phyloP scores from a whole-genome alignment of 768 basidiomycete species.

The Leccinum uliginosum region DNA sequence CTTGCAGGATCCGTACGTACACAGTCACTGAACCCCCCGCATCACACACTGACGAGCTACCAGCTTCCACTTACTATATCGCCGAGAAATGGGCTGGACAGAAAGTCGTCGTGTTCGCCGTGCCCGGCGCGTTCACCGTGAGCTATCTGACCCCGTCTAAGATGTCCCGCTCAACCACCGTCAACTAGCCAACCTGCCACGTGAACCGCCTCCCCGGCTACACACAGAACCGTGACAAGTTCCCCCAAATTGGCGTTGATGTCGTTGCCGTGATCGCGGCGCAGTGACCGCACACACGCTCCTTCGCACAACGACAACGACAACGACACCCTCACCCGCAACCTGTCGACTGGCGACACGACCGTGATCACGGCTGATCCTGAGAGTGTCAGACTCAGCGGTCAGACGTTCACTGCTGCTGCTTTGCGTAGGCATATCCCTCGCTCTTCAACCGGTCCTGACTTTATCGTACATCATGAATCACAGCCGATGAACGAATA shows the following conservation, averaged over 20 bases:
- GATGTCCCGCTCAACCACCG: neutral
- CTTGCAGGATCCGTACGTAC: conserved; percentile 61
- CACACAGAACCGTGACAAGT: conserved; percentile 40
- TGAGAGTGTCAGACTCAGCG: too few species aligned
- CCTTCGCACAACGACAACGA: too few species aligned
- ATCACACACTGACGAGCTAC: neutral
- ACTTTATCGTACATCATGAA: too few species aligned
- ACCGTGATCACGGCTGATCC: too few species aligned
- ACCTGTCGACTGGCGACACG: too few species aligned
- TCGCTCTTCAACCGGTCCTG: too few species aligned
- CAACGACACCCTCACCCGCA: too few species aligned
- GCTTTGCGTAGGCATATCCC: too few species aligned
- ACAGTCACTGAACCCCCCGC: neutral
- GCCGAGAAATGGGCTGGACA: conserved; percentile 71
- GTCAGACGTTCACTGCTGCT: too few species aligned
- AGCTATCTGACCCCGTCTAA: conserved; percentile 21
- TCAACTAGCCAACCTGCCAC: conserved; percentile 38
- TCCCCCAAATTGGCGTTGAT: conserved; percentile 51
- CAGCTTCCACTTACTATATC: conserved; percentile 51
- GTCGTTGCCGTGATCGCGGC: conserved; percentile 52
- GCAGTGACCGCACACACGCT: too few species aligned
- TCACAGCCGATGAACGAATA: too few species aligned
- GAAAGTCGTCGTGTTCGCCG: conserved; percentile 74
- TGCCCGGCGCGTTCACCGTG: conserved; percentile 81
- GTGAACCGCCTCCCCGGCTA: conserved; percentile 44